These are phyloP conservation scores for Geotrichum phurueaensis DNA, from an alignment of 1,139 yeast genomes.

Conservation along the genomic window DNA sequence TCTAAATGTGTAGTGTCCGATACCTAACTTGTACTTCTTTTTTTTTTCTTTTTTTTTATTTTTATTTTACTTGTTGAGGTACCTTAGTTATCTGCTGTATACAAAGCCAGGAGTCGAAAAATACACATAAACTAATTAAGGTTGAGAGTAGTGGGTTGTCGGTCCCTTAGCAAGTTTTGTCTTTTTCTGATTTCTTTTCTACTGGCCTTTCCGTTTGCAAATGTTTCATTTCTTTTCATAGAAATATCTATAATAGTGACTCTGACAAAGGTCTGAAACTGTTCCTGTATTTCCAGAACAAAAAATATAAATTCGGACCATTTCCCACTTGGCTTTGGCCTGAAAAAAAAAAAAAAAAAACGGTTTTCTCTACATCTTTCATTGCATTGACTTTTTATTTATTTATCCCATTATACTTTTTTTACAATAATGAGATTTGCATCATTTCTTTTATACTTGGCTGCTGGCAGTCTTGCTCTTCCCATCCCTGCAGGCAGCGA, in stretches of 20 bases:
- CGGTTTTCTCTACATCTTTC: background rate
- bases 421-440: background rate
- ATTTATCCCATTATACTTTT: background rate
- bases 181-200: background rate
- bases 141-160: background rate
- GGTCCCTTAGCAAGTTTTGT: background rate
- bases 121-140: background rate
- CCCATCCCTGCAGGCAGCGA: background rate
- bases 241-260: background rate
- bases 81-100: background rate
- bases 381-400: constrained; percentile 10
- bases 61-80: background rate
- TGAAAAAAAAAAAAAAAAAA: background rate
- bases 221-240: background rate
- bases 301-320: background rate
- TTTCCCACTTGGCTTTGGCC: background rate
- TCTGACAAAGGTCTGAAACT: background rate
- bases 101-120: background rate
- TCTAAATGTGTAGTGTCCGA: background rate
- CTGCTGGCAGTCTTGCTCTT: constrained; percentile 11
- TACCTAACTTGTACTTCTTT: background rate
- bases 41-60: background rate
- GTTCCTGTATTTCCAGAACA: background rate
- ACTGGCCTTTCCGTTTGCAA: background rate
- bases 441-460: background rate